These are phyloP conservation scores for Gomphus bonarii DNA, from an alignment of 1,284 basidiomycete species.

Conservation along the genomic window DNA sequence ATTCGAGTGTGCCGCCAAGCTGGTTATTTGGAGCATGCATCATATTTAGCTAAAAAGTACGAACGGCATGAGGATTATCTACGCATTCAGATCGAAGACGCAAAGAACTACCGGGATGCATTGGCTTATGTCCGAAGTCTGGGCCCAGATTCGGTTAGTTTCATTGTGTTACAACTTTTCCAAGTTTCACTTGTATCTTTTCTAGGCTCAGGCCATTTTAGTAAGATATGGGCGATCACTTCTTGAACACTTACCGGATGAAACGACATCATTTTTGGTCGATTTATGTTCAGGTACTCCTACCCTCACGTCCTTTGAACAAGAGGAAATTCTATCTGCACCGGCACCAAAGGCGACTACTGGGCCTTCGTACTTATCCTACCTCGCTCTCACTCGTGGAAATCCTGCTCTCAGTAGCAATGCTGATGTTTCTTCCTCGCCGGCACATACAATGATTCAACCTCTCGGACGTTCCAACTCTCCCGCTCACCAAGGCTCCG, in stretches of 20 bases:
- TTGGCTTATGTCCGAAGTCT: conserved; percentile 72
- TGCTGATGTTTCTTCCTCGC: conserved; percentile 27
- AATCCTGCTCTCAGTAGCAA: conserved; percentile 32
- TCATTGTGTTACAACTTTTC: not conserved
- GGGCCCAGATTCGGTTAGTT: conserved; percentile 63
- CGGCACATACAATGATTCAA: conserved; percentile 18
- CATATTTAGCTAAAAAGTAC: conserved; percentile 89
- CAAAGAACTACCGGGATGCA: conserved; percentile 74
- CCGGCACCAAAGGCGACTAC: conserved; percentile 20
- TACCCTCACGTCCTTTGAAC: conserved; percentile 29
- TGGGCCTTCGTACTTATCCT: conserved; percentile 63
- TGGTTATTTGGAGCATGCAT: conserved; percentile 91
- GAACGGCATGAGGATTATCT: conserved; percentile 88
- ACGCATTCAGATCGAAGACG: conserved; percentile 91
- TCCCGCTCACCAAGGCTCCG: not conserved
- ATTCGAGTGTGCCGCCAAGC: conserved; percentile 95
- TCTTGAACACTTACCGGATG: conserved; percentile 71
- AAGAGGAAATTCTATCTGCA: conserved; percentile 23
- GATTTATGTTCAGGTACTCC: conserved; percentile 79
- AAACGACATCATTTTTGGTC: conserved; percentile 85
- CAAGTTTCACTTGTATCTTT: not conserved
- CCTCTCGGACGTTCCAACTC: not conserved
- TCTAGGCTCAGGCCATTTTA: conserved; percentile 71
- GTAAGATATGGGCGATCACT: conserved; percentile 79
- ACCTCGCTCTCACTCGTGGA: conserved; percentile 62